A percentile compares a stretch with the other conserved stretches of the same genome.
These are phyloP conservation scores for Cucurbita pepo DNA, from an alignment of 306 rosid species.

Conservation along the genomic window DNA sequence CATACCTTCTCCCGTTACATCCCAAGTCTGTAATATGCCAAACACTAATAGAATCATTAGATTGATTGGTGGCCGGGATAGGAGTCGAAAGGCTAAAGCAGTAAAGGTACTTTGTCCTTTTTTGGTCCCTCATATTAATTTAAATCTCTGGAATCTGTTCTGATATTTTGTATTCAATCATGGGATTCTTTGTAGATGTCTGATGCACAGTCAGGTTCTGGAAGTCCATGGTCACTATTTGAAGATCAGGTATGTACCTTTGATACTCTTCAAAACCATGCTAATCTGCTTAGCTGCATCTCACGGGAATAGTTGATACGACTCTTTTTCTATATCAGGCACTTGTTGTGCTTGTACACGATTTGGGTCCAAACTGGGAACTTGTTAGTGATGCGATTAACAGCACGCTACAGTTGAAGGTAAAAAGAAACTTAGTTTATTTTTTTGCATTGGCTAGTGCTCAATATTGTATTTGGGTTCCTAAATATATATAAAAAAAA, in stretches of 20 bases:
- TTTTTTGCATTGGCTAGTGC: neutral
- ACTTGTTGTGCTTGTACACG: conserved; percentile 95
- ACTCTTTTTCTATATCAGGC: conserved; percentile 26
- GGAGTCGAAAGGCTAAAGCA: conserved; percentile 59
- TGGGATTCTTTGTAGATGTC: conserved; percentile 33
- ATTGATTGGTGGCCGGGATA: conserved; percentile 82
- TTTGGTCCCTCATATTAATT: conserved; percentile 6
- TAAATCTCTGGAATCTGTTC: neutral
- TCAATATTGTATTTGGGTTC: neutral
- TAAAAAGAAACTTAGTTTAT: conserved; percentile 8
- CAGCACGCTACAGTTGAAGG: conserved; percentile 82
- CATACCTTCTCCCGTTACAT: conserved; percentile 86
- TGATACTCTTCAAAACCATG: neutral
- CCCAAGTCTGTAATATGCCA: conserved; percentile 88
- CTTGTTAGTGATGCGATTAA: conserved; percentile 87
- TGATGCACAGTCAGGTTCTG: conserved; percentile 64
- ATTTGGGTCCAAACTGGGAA: conserved; percentile 99
- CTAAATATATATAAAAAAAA: neutral
- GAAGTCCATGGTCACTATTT: conserved; percentile 78
- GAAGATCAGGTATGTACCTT: conserved; percentile 72
- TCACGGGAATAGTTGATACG: neutral
- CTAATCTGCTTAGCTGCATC: neutral
- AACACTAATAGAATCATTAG: conserved; percentile 68
- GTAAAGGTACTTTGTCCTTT: conserved; percentile 42
- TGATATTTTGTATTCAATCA: conserved; percentile 5